Base-by-base conservation (phyloP, 306 rosid genomes). In the Mucuna pruriens region DNA sequence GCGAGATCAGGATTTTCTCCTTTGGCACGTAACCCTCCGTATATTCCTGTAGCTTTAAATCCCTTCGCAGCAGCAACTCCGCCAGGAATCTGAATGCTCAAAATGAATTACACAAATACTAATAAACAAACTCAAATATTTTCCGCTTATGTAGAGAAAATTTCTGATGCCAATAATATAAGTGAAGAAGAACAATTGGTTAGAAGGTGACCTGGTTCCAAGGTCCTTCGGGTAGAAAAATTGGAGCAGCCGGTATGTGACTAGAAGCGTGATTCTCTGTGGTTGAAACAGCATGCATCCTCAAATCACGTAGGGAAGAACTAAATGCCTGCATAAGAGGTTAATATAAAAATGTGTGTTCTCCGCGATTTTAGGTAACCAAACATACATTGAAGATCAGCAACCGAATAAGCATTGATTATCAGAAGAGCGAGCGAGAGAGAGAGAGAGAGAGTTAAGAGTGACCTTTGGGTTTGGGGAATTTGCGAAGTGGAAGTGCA, bases 11-110 rank as follows among this genome's bases (percentile, higher is more conserved):
- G 97, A 26, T 93, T 95, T 44, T 88, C 86, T 8, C 96, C 94
- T 76, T 60, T 81, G 51, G 94, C 93, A 1, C 99, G 96, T 76
- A 95, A 78, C 12, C 97, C 99, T 44, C 97, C 99, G 64, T 89
- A 92, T 1, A 91, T 70, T 26, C 99, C 98, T 0, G 98, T 89
- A 60, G 99, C 98, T 75, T 89, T 93, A 74, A 95, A 95, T 42
- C 99, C 99, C 72, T 88, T 88, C 0, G 99, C 99, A 36, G 97
- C 97, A 22, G 94, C 86, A 75, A 95, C 99, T 78, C 99, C 99
- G 0, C 99, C 98, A 12, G 90, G 88, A 85, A 93, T 85, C 99
- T 95, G 82, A 73, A 65, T 15, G 58, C 78, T 42, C 65, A 2
- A 76, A 62, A 85, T 57, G 44, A 72, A 25, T 81, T 65, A 48